Percentiles rank a stretch among this genome's conserved stretches.
Evolutionary conservation across 2,329 filamentous ascomycete genomes (phyloP).

Genomic region (Karstenula rhodostoma): DNA sequence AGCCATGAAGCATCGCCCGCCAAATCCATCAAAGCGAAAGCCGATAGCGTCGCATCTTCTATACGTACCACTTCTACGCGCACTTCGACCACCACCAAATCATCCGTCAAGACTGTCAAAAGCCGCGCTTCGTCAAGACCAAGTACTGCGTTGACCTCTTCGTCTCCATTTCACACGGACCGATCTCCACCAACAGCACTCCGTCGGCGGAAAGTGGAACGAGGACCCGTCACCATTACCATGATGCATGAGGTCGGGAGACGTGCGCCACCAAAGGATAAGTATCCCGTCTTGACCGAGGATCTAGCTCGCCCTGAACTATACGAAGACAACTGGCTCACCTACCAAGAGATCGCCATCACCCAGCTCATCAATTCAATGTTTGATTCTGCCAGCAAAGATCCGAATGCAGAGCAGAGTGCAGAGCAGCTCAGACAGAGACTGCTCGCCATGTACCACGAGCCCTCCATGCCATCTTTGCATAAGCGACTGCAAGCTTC

Average conservation of each 20-base stretch:
- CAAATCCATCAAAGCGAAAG: conserved; percentile 44
- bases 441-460: conserved; percentile 64
- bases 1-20: conserved; percentile 42
- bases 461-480: conserved; percentile 58
- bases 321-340: conserved; percentile 70
- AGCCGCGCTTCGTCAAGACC: conserved; percentile 29
- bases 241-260: conserved; percentile 44
- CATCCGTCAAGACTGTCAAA: conserved; percentile 32
- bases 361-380: conserved; percentile 67
- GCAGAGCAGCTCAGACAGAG: conserved; percentile 54
- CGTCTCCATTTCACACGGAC: conserved; percentile 48
- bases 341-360: conserved; percentile 67
- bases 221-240: conserved; percentile 40
- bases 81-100: conserved; percentile 23
- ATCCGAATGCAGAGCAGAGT: conserved; percentile 38
- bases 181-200: conserved; percentile 47
- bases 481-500: conserved; percentile 67
- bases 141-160: conserved; percentile 35
- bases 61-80: conserved; percentile 34
- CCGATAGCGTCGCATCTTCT: conserved; percentile 39
- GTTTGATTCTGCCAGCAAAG: conserved; percentile 52
- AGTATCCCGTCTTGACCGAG: conserved; percentile 63
- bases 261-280: conserved; percentile 35
- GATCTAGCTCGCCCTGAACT: conserved; percentile 64
- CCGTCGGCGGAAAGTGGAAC: conserved; percentile 35